A percentile compares a stretch with the other conserved stretches of the same genome.
phyloP scores from a whole-genome alignment of 2,329 filamentous ascomycete species.

The Pyrenochaeta sp. region DNA sequence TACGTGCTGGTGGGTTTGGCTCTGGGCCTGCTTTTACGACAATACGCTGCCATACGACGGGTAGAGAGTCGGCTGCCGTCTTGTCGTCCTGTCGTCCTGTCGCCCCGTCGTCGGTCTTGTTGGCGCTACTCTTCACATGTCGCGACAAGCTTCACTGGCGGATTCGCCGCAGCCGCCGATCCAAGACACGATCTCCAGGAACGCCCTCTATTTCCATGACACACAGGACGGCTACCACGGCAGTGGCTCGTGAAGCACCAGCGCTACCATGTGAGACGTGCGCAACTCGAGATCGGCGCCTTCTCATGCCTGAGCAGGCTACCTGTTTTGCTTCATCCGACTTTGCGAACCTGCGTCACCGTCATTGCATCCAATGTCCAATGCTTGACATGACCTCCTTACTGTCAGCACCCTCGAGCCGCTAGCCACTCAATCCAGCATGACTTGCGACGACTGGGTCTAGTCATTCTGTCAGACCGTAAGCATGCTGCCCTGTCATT shows the following conservation, averaged over 20 bases:
- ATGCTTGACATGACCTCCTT: too few relatives aligned
- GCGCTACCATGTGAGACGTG: constrained; percentile 8
- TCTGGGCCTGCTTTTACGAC: constrained; percentile 9
- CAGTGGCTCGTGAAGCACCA: not conserved
- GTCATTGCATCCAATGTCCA: too few relatives aligned
- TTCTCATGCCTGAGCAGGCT: not conserved
- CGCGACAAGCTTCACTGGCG: not conserved
- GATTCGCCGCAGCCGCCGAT: not conserved
- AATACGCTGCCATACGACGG: constrained; percentile 4
- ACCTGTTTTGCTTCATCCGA: not conserved
- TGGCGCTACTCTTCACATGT: too few relatives aligned
- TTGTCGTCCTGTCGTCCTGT: not conserved
- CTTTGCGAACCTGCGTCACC: not conserved
- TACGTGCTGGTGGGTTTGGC: too few relatives aligned
- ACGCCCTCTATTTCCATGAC: constrained; percentile 8
- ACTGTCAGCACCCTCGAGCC: not conserved
- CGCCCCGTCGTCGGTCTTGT: too few relatives aligned
- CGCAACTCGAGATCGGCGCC: constrained; percentile 6
- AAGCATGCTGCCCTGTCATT: not conserved
- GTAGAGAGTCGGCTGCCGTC: not conserved
- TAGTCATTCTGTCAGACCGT: not conserved
- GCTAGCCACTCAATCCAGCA: not conserved
- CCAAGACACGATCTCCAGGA: constrained; percentile 13
- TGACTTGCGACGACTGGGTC: not conserved
- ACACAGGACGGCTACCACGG: constrained; percentile 12